These are phyloP conservation scores for Metschnikowia matae DNA, from an alignment of 805 yeast species.

Conservation along the genomic window DNA sequence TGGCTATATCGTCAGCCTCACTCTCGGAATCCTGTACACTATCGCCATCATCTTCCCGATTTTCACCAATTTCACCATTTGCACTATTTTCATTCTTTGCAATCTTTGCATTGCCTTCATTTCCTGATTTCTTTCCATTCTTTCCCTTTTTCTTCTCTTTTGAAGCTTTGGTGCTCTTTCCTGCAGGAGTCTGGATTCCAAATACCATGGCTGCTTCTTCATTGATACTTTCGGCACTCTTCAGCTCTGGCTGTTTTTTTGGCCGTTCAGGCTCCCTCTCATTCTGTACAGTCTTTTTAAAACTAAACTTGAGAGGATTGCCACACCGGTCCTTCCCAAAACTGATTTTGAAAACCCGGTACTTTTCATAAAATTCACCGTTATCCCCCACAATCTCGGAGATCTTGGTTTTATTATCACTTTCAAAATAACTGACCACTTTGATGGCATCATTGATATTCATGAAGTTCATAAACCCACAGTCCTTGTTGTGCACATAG, in stretches of 20 bases:
- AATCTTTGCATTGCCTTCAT: background rate
- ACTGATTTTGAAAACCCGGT: slow-evolving; percentile 52
- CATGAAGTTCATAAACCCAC: slow-evolving; percentile 72
- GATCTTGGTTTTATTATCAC: slow-evolving; percentile 24
- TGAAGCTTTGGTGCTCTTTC: background rate
- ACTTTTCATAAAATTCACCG: slow-evolving; percentile 38
- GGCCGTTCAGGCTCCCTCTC: background rate
- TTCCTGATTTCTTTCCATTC: no score
- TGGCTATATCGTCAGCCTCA: slow-evolving; percentile 29
- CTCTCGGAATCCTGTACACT: slow-evolving; percentile 21
- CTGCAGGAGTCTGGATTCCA: slow-evolving; percentile 34
- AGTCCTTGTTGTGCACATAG: slow-evolving; percentile 60
- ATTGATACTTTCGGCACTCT: slow-evolving; percentile 5
- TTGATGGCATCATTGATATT: slow-evolving; percentile 60
- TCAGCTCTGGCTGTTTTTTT: background rate
- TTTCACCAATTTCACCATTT: background rate
- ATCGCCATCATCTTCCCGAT: background rate
- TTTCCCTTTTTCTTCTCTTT: background rate
- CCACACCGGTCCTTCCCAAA: slow-evolving; percentile 83
- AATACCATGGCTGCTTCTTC: slow-evolving; percentile 44
- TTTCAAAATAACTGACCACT: slow-evolving; percentile 56
- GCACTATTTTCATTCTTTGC: background rate
- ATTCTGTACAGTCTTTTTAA: slow-evolving; percentile 36
- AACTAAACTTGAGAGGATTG: slow-evolving; percentile 56
- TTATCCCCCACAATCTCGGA: slow-evolving; percentile 36